phyloP scores from a whole-genome alignment of 768 basidiomycete genomes.

The Pleurotus sapidus region DNA sequence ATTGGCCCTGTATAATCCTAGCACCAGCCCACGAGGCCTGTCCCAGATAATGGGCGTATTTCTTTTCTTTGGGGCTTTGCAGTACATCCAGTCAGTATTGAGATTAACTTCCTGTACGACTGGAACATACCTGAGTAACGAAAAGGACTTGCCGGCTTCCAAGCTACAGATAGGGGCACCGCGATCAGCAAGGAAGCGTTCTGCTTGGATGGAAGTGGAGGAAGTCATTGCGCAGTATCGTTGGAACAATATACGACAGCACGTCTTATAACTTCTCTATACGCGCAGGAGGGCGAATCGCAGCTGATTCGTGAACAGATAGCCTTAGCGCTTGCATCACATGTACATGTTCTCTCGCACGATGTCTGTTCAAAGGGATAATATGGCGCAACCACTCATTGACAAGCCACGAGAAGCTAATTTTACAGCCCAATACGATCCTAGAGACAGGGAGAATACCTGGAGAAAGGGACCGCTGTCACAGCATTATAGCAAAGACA shows the following conservation, averaged over 20 bases:
- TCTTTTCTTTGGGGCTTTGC: slow-evolving; percentile 66
- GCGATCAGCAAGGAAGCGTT: slow-evolving; percentile 76
- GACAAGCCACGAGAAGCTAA: too few relatives aligned
- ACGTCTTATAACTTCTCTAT: background rate
- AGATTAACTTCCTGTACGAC: background rate
- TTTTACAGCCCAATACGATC: too few relatives aligned
- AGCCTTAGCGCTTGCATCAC: slow-evolving; percentile 1
- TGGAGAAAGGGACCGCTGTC: too few relatives aligned
- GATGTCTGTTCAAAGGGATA: too few relatives aligned
- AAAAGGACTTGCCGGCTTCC: slow-evolving; percentile 65
- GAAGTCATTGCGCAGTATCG: slow-evolving; percentile 9
- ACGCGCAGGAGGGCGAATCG: background rate
- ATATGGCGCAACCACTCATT: too few relatives aligned
- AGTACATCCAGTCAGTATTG: slow-evolving; percentile 10
- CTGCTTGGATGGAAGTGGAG: slow-evolving; percentile 33
- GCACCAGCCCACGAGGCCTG: slow-evolving; percentile 83
- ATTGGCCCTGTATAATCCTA: slow-evolving; percentile 81
- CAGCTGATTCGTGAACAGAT: background rate
- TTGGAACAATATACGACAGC: background rate
- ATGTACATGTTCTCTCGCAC: background rate
- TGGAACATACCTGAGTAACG: slow-evolving; percentile 53
- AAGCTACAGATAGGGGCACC: slow-evolving; percentile 74
- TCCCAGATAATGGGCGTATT: slow-evolving; percentile 72
- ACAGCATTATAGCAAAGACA: too few relatives aligned
- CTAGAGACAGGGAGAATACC: too few relatives aligned